Base-by-base conservation (phyloP, 495 filamentous ascomycete species). In the Acidomyces sp. region DNA sequence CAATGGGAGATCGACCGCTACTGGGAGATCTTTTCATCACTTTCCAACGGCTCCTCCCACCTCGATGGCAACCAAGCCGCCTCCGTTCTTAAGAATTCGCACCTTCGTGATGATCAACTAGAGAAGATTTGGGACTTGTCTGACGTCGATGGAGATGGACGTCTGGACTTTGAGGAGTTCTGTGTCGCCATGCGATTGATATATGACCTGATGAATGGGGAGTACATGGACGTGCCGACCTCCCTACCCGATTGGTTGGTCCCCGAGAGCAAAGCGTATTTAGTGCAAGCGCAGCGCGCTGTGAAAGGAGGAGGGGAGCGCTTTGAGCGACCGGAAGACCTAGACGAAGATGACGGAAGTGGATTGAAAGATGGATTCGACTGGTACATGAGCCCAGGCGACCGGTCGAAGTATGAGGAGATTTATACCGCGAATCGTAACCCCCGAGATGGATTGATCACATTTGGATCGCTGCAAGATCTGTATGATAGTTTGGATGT, bases 121-220 rank as follows among this genome's bases (percentile, higher is more conserved):
- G 92, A 94, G 61, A 77, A 80, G 57, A 82, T 97, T 48, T 97
- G 90, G 90, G 90, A 97, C 60, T 73, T 97, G 43, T 82, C 90
- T 37, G 90, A 97, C 59, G 84, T 97, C 37, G 90, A 97, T 58
- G 82, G 80, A 48, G 90, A 97, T 64, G 90, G 90, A 26, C 92
- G 86, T 58, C 63, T 97, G 23, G 90, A 97, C 64, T 97, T 97
- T 65, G 90, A 96, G 62, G 90, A 97, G 65, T 97, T 97, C 59
- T 97, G 90, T 57, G 90, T 97, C 33, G 90, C 90, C 18, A 96
- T 97, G 92, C 71, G 90, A 58, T 62, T 97, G 39, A 93, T 95
- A 38, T 97, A 94, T 56, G 90, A 97, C 60, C 56, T 96, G 34
- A 79, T 96, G 24, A 97, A 97, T 61, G 90, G 90, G 52, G 90